These are phyloP conservation scores for Zelonia costaricensis DNA, from an alignment of 208 protist genomes.

Conservation along the genomic window DNA sequence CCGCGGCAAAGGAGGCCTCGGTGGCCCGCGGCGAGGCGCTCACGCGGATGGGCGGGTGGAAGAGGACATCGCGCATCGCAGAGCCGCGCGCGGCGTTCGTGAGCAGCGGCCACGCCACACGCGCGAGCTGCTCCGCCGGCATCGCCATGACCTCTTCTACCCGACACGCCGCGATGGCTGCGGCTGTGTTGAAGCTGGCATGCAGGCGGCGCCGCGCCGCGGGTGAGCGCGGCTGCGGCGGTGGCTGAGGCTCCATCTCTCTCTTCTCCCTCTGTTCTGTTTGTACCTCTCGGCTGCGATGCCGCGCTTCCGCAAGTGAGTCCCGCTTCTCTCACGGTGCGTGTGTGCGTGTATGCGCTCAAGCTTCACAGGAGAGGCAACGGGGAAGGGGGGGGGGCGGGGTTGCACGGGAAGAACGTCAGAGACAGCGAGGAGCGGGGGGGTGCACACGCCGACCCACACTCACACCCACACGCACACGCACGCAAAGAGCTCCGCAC, in stretches of 20 bases:
- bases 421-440: too few species aligned
- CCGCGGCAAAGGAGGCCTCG: conserved; percentile 22
- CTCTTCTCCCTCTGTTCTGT: background rate
- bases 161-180: conserved; percentile 22
- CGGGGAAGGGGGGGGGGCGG: too few species aligned
- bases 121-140: conserved; percentile 34
- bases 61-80: conserved; percentile 28
- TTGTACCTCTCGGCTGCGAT: too few species aligned
- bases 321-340: too few species aligned
- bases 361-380: too few species aligned
- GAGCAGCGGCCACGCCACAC: conserved; percentile 55
- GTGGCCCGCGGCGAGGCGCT: conserved; percentile 34
- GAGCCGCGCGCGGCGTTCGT: conserved; percentile 12
- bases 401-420: too few species aligned
- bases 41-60: conserved; percentile 33
- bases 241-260: conserved; percentile 3
- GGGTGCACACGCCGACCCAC: too few species aligned
- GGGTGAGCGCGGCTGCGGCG: background rate
- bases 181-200: conserved; percentile 11
- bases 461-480: too few species aligned
- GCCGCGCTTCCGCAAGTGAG: too few species aligned
- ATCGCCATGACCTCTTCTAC: conserved; percentile 57
- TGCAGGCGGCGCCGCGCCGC: background rate
- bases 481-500: too few species aligned
- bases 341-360: too few species aligned